phyloP scores from a whole-genome alignment of 2,329 filamentous ascomycete species.

The Sphaerulina vaccinii region DNA sequence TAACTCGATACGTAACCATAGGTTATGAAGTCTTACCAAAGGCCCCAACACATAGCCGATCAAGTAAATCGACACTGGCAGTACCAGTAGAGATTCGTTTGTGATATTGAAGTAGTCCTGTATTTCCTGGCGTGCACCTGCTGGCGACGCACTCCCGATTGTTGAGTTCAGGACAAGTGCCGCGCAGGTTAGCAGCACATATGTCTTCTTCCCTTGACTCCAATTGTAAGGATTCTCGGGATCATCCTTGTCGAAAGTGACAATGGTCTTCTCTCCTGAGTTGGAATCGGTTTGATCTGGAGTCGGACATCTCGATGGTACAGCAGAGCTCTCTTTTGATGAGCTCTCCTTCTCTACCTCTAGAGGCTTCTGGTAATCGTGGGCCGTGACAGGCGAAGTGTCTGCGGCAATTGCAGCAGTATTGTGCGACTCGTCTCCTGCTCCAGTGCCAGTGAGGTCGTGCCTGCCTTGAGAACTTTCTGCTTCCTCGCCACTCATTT shows the following conservation, averaged over 20 bases:
- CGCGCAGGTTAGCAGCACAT: slow-evolving; percentile 57
- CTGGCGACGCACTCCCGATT: slow-evolving; percentile 63
- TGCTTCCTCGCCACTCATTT: slow-evolving; percentile 9
- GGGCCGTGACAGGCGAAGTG: background rate
- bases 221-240: slow-evolving; percentile 46
- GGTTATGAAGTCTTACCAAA: slow-evolving; percentile 31
- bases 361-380: slow-evolving; percentile 15
- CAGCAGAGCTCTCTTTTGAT: slow-evolving; percentile 28
- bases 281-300: background rate
- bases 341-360: slow-evolving; percentile 17
- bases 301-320: background rate
- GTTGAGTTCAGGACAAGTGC: slow-evolving; percentile 66
- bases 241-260: slow-evolving; percentile 43
- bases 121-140: slow-evolving; percentile 61
- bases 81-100: slow-evolving; percentile 42
- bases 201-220: slow-evolving; percentile 49
- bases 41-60: slow-evolving; percentile 50
- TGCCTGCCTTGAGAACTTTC: slow-evolving; percentile 10
- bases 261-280: slow-evolving; percentile 25
- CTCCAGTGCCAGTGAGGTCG: slow-evolving; percentile 6
- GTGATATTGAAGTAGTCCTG: slow-evolving; percentile 57
- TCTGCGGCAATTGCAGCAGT: background rate
- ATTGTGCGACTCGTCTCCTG: slow-evolving; percentile 14
- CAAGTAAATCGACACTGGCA: slow-evolving; percentile 53
- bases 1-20: background rate